Conservation (phyloP, 495 filamentous ascomycete genomes). For the Penicillium soppii region DNA sequence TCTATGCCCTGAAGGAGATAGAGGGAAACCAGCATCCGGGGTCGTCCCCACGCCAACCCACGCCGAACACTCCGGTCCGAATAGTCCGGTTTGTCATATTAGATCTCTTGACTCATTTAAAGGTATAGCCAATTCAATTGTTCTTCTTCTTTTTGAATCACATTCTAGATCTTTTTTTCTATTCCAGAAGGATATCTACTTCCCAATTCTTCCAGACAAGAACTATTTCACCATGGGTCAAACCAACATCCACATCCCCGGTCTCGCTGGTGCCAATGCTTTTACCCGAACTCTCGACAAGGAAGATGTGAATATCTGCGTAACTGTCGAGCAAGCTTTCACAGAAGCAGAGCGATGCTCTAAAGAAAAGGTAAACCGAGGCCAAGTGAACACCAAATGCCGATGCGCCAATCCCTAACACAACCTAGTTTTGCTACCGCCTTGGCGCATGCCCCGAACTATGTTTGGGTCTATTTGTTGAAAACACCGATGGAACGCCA, state of each 20-base stretch:
- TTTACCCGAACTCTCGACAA: slow-evolving; percentile 13
- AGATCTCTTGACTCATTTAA: slow-evolving; percentile 1
- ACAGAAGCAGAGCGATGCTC: slow-evolving; percentile 22
- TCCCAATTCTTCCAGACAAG: neutral
- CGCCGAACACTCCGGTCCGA: slow-evolving; percentile 12
- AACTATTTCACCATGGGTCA: neutral
- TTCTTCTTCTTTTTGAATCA: neutral
- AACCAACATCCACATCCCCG: slow-evolving; percentile 5
- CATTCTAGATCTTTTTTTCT: neutral
- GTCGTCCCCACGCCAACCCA: too few species aligned
- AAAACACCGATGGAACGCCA: neutral
- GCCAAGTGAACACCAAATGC: neutral
- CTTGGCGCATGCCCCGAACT: slow-evolving; percentile 17
- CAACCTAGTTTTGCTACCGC: slow-evolving; percentile 19
- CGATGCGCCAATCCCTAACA: neutral
- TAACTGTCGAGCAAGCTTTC: slow-evolving; percentile 20
- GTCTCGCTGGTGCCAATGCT: neutral
- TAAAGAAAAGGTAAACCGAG: slow-evolving; percentile 19
- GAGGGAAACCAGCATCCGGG: too few species aligned
- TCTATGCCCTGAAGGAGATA: too few species aligned
- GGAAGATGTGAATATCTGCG: slow-evolving; percentile 22
- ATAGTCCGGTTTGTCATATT: slow-evolving; percentile 3
- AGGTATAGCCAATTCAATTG: neutral
- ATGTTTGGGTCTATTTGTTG: slow-evolving; percentile 22
- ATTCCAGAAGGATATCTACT: neutral